These are phyloP conservation scores for Boletus subparvulus DNA, from an alignment of 768 basidiomycete species.

Conservation along the genomic window DNA sequence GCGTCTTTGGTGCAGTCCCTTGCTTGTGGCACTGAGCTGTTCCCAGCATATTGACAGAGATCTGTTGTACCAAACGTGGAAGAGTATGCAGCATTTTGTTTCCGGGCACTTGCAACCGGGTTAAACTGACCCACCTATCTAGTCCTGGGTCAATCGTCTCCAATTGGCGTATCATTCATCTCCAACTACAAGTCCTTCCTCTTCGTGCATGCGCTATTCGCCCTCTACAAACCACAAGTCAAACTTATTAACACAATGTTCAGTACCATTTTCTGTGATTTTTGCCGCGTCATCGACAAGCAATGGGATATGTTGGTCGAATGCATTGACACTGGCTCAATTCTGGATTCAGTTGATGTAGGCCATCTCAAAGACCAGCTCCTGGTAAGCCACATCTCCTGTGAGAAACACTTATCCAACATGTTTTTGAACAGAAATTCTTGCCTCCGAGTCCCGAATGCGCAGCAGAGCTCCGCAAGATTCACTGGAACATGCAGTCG, in stretches of 20 bases:
- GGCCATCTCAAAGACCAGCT: constrained; percentile 16
- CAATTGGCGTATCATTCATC: constrained; percentile 19
- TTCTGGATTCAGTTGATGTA: constrained; percentile 15
- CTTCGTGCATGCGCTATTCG: constrained; percentile 23
- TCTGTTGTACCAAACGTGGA: neutral
- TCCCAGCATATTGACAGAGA: constrained; percentile 17
- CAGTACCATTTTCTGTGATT: constrained; percentile 19
- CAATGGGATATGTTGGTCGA: constrained; percentile 22
- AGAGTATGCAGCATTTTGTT: constrained; percentile 2
- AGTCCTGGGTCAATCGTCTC: constrained; percentile 19
- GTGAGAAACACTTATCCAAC: neutral
- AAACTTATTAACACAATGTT: constrained; percentile 25
- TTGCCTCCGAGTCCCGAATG: constrained; percentile 18
- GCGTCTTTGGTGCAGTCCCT: neutral
- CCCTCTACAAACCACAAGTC: constrained; percentile 20
- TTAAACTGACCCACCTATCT: neutral
- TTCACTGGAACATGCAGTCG: constrained; percentile 1
- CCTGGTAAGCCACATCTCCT: neutral
- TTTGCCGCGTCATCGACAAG: constrained; percentile 20
- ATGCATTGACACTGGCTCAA: constrained; percentile 13
- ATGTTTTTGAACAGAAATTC: constrained; percentile 8
- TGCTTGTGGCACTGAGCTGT: neutral
- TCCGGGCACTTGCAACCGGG: no score
- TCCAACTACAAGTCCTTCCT: constrained; percentile 22
- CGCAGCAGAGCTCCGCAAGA: constrained; percentile 14